Evolutionary conservation across 192 early-diverging fungal species (phyloP).

Genomic region (Backusella psychrophila): DNA sequence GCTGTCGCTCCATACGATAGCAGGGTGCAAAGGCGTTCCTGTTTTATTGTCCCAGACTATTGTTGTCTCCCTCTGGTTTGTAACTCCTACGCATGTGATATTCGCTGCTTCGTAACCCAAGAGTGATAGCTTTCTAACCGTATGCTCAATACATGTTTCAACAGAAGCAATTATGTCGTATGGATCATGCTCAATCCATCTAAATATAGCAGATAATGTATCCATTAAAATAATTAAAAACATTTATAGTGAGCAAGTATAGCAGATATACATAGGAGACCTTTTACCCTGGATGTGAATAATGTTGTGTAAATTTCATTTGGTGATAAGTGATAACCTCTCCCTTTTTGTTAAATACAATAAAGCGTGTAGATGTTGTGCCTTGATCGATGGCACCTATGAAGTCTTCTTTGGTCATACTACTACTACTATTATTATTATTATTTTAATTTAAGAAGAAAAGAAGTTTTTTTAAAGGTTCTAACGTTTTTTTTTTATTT

Average conservation of each 20-base stretch:
- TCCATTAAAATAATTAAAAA: not conserved
- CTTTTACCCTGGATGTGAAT: slow-evolving; percentile 65
- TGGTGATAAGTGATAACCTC: slow-evolving; percentile 70
- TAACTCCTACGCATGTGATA: slow-evolving; percentile 80
- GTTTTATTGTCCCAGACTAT: slow-evolving; percentile 85
- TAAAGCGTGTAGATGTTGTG: slow-evolving; percentile 87
- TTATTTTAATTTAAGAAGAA: not conserved
- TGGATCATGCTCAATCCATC: slow-evolving; percentile 91
- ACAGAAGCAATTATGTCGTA: slow-evolving; percentile 69
- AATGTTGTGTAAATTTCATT: slow-evolving; percentile 74
- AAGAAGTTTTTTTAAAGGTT: not conserved
- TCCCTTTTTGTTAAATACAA: slow-evolving; percentile 80
- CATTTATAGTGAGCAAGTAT: not conserved
- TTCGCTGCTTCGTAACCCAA: slow-evolving; percentile 52
- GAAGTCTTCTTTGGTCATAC: slow-evolving; percentile 29
- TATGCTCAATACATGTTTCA: slow-evolving; percentile 63
- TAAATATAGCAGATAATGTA: not conserved
- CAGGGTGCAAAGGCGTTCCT: slow-evolving; percentile 77
- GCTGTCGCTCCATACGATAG: slow-evolving; percentile 90
- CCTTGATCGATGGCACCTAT: slow-evolving; percentile 92
- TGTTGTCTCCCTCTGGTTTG: slow-evolving; percentile 92
- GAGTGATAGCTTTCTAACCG: slow-evolving; percentile 58
- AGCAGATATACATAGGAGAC: not conserved
- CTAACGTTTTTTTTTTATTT: not conserved
- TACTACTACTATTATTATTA: no score